Evolutionary conservation across 2,329 filamentous ascomycete species (phyloP).

Genomic region (Botrytis aclada): DNA sequence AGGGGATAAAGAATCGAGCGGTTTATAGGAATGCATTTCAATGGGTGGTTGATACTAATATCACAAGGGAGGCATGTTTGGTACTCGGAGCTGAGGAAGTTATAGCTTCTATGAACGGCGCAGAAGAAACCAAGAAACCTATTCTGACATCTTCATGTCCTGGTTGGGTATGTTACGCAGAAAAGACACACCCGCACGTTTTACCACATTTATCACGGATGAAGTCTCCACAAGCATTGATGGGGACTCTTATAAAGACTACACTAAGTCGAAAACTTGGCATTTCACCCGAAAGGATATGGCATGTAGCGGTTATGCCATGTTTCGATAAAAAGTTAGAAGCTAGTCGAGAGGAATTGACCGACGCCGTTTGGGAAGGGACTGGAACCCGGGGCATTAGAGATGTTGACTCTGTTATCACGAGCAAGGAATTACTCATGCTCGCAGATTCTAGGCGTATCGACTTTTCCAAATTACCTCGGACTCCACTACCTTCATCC

Average conservation of each 20-base stretch:
- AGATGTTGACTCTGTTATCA: conserved; percentile 98
- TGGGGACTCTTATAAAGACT: conserved; percentile 87
- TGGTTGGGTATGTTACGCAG: conserved; percentile 97
- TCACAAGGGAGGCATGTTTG: conserved; percentile 77
- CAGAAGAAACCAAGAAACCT: conserved; percentile 45
- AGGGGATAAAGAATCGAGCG: conserved; percentile 68
- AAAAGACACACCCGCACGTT: conserved; percentile 94
- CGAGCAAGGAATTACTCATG: conserved; percentile 89
- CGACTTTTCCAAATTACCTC: conserved; percentile 70
- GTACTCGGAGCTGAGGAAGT: conserved; percentile 75
- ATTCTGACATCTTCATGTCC: conserved; percentile 88
- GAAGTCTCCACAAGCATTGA: conserved; percentile 91
- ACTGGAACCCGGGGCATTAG: conserved; percentile 58
- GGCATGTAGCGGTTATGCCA: conserved; percentile 95
- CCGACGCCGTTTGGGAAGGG: conserved; percentile 69
- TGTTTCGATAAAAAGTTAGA: conserved; percentile 99
- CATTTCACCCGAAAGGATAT: conserved; percentile 76
- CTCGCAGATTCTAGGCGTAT: conserved; percentile 78
- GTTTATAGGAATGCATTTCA: conserved; percentile 73
- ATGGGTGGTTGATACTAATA: conserved; percentile 89
- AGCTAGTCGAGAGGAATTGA: conserved; percentile 89
- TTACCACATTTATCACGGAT: conserved; percentile 85
- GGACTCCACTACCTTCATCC: conserved; percentile 48
- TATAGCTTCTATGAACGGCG: conserved; percentile 40
- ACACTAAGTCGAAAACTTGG: conserved; percentile 69